phyloP scores from a whole-genome alignment of 106 monocot genomes.

The Alisma plantagoaquatica region DNA sequence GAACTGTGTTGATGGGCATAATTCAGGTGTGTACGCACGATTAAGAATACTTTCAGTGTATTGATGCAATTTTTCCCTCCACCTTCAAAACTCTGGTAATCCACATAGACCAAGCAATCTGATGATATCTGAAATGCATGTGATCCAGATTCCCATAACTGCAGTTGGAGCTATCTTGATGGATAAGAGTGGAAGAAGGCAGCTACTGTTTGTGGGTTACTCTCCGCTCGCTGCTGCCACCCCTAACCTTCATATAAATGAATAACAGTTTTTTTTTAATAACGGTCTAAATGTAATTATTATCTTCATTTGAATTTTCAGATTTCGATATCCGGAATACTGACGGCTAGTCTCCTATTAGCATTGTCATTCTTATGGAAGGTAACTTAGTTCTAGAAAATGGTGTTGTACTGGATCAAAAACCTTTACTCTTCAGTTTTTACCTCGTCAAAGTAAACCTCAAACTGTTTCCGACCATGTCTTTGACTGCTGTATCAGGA shows the following conservation, averaged over 20 bases:
- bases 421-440: background rate
- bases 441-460: background rate
- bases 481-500: constrained; percentile 13
- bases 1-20: constrained; percentile 38
- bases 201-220: constrained; percentile 43
- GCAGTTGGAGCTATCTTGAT: constrained; percentile 40
- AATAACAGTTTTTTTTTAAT: no score
- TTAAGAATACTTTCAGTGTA: background rate
- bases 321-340: constrained; percentile 62
- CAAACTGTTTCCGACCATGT: background rate
- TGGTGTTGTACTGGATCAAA: background rate
- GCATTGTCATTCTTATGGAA: constrained; percentile 49
- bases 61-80: background rate
- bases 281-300: background rate
- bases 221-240: no score
- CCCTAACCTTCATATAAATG: no score
- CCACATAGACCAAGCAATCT: no score
- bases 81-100: no score
- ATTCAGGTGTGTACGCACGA: constrained; percentile 29
- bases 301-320: background rate
- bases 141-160: constrained; percentile 53
- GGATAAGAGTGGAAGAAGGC: constrained; percentile 63
- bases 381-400: constrained; percentile 12
- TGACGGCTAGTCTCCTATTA: constrained; percentile 33
- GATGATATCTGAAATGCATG: no score